Conservation (phyloP, 1,284 basidiomycete species). For the Takashimella tepidaria region DNA sequence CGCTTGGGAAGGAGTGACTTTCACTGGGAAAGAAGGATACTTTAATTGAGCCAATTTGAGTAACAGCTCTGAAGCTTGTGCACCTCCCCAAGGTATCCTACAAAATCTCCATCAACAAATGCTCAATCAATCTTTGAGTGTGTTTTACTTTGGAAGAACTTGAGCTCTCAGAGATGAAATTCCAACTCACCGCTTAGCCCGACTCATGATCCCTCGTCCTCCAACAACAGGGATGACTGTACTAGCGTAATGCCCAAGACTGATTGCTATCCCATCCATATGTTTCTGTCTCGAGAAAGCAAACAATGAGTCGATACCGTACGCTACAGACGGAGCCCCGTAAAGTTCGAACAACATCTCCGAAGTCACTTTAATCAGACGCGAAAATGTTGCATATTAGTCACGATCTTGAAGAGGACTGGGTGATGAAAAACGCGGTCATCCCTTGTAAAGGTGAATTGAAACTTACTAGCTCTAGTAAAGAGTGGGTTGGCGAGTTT, state of each 20-base stretch:
- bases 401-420: too few relatives aligned
- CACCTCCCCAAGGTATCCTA: constrained; percentile 90
- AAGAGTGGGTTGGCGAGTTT: constrained; percentile 83
- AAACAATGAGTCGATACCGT: constrained; percentile 87
- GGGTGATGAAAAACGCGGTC: too few relatives aligned
- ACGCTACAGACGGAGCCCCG: constrained; percentile 76
- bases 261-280: constrained; percentile 67
- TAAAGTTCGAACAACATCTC: constrained; percentile 97
- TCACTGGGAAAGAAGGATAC: constrained; percentile 76
- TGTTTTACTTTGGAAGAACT: too few relatives aligned
- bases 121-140: too few relatives aligned
- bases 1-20: constrained; percentile 54
- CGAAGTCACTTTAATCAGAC: constrained; percentile 76
- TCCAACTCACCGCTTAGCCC: constrained; percentile 67
- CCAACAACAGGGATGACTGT: constrained; percentile 77
- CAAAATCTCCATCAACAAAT: too few relatives aligned
- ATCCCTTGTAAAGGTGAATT: too few relatives aligned
- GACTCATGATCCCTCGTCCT: constrained; percentile 72
- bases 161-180: too few relatives aligned
- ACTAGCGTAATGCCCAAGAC: constrained; percentile 54
- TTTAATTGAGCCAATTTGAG: constrained; percentile 91
- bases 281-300: constrained; percentile 61
- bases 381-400: too few relatives aligned
- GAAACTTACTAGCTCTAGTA: constrained; percentile 68
- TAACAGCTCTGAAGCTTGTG: constrained; percentile 84